phyloP scores from a whole-genome alignment of 129 eudicot species.

The Lactuca saligna region DNA sequence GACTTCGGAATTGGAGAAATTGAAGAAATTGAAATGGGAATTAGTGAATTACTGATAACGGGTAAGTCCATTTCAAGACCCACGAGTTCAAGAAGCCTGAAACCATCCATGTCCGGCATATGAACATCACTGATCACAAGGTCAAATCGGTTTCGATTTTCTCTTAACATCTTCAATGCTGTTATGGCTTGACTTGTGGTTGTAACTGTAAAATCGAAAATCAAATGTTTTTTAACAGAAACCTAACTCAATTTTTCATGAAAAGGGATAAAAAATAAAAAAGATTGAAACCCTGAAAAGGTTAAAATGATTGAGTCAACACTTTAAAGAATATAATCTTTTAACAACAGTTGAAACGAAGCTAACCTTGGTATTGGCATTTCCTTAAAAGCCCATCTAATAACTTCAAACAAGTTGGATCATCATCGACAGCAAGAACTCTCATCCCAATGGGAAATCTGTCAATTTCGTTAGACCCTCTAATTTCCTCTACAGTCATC shows the following conservation, averaged over 20 bases:
- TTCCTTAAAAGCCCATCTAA: constrained; percentile 67
- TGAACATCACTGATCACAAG: constrained; percentile 88
- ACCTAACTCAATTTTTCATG: constrained; percentile 9
- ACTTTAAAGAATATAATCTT: not conserved
- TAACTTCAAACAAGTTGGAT: constrained; percentile 73
- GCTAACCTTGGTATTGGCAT: constrained; percentile 81
- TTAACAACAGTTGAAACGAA: constrained; percentile 19
- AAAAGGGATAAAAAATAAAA: constrained; percentile 6
- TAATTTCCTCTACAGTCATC: constrained; percentile 80
- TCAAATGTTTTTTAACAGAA: not conserved
- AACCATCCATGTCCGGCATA: constrained; percentile 98
- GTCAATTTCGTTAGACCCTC: constrained; percentile 48
- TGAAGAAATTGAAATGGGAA: constrained; percentile 18
- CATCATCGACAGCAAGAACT: constrained; percentile 98
- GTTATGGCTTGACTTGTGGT: constrained; percentile 58
- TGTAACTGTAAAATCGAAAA: constrained; percentile 53
- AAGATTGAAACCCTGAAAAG: constrained; percentile 3
- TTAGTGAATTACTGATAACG: constrained; percentile 73
- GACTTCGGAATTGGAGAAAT: constrained; percentile 1
- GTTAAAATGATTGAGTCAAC: constrained; percentile 10
- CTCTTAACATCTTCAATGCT: constrained; percentile 79
- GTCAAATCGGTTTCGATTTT: constrained; percentile 73
- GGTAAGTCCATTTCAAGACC: constrained; percentile 97
- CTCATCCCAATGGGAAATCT: constrained; percentile 85
- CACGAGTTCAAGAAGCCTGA: constrained; percentile 83